These are phyloP conservation scores for Hyphochytrium catenoides DNA, from an alignment of 352 stramenopile species.

Conservation along the genomic window DNA sequence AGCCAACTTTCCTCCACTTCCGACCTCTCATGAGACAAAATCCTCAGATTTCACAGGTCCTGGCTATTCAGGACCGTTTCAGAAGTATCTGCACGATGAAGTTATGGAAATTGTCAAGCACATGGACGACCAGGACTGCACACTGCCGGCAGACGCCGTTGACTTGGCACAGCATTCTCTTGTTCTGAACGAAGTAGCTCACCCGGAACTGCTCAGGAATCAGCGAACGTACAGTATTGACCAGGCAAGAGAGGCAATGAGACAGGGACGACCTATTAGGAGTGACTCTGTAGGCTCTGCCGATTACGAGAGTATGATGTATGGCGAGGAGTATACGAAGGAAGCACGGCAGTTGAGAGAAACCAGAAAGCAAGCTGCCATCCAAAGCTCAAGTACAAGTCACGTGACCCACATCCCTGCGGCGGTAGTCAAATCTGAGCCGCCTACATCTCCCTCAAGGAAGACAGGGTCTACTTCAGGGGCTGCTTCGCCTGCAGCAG, in stretches of 20 bases:
- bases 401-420: no score
- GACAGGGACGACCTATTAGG: conserved; percentile 57
- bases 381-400: no score
- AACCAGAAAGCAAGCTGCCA: no score
- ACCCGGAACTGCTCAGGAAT: conserved; percentile 61
- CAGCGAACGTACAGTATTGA: conserved; percentile 77
- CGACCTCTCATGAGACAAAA: conserved; percentile 16
- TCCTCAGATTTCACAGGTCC: no score
- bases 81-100: conserved; percentile 60
- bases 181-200: conserved; percentile 37
- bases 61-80: conserved; percentile 20
- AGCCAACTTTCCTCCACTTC: conserved; percentile 51
- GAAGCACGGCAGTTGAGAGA: conserved; percentile 43
- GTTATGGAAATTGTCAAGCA: conserved; percentile 74
- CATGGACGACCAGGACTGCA: conserved; percentile 62
- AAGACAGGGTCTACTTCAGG: no score
- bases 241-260: conserved; percentile 61
- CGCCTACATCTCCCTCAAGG: no score
- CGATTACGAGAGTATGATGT: conserved; percentile 69
- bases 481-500: no score
- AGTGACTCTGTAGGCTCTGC: conserved; percentile 59
- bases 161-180: conserved; percentile 46
- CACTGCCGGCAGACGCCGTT: conserved; percentile 36
- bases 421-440: no score
- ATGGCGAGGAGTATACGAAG: conserved; percentile 65